Evolutionary conservation across 257 asterid genomes (phyloP), one percentile per base, ranked within the genome.

Genomic region (Plantago ovata): DNA sequence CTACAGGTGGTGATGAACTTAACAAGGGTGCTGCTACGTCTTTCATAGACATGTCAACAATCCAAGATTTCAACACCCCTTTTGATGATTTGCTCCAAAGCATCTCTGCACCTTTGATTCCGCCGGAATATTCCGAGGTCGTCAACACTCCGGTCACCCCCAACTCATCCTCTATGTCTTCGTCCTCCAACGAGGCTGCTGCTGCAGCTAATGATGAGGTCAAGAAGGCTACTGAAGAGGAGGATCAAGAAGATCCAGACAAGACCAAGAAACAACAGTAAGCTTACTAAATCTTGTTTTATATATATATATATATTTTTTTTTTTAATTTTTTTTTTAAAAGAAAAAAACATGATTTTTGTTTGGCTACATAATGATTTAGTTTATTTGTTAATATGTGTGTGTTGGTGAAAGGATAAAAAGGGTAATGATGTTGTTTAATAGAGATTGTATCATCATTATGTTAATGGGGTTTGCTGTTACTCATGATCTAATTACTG

Each of bases 141-240:
- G 72, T 69, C 3, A 71, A 71, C 32, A 63, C 77, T 58, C 83
- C 78, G 74, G 71, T 62, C 1, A 66, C 81, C 3, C 75, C 85
- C 0, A 68, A 62, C 15, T 67, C 69, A 3, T 70, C 75, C 3
- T 76, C 84, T 0, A 47, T 84, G 10, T 86, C 95, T 2, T 82
- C 95, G 0, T 82, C 95, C 1, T 84, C 97, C 0, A 76, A 76
- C 3, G 95, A 89, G 62, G 85, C 73, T 6, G 79, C 62, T 16
- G 62, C 77, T 5, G 58, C 67, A 0, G 78, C 64, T 20, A 19
- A 19, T n/a, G 81, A 69, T 57, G 84, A 68, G 14, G 64, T 42
- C 38, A 60, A 59, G 55, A 21, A 6, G 54, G 53, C 10, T 0
- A 54, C 13, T 2, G 68, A 33, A 6, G 69, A 73, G 0, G 71